A percentile compares a stretch with the other conserved stretches of the same genome.
Conservation (phyloP, 176 grass and related monocot genomes). For the Carex littledalei region DNA sequence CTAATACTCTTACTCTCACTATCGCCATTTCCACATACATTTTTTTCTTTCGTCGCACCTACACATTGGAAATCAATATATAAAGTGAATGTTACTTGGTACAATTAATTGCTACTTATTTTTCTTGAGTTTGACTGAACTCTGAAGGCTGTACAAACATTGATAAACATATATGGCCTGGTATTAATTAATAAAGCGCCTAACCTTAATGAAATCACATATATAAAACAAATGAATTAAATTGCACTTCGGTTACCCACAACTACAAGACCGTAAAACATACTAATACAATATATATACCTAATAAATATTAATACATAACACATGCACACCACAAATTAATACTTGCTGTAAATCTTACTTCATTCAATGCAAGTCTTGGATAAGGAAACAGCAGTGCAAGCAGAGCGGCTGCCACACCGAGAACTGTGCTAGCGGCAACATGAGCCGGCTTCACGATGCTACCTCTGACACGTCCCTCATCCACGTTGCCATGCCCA, state of each 20-base stretch:
- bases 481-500: neutral
- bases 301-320: neutral
- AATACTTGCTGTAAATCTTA: slow-evolving; percentile 5
- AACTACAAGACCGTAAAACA: neutral
- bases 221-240: too few species aligned
- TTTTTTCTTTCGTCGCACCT: slow-evolving; percentile 41
- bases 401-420: slow-evolving; percentile 45
- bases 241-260: too few species aligned
- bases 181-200: too few species aligned
- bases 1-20: slow-evolving; percentile 48
- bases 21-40: slow-evolving; percentile 43
- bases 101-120: too few species aligned
- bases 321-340: neutral
- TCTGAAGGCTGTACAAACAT: too few species aligned
- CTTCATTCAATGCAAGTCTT: slow-evolving; percentile 39
- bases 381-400: slow-evolving; percentile 57
- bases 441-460: slow-evolving; percentile 53
- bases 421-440: slow-evolving; percentile 56
- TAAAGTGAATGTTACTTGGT: neutral
- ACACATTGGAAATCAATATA: neutral
- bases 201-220: too few species aligned
- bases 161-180: too few species aligned
- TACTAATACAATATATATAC: neutral
- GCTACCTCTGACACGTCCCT: slow-evolving; percentile 1
- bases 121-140: too few species aligned